Base-by-base conservation (phyloP, 2,329 filamentous ascomycete genomes). In the Pseudogymnoascus pannorum region DNA sequence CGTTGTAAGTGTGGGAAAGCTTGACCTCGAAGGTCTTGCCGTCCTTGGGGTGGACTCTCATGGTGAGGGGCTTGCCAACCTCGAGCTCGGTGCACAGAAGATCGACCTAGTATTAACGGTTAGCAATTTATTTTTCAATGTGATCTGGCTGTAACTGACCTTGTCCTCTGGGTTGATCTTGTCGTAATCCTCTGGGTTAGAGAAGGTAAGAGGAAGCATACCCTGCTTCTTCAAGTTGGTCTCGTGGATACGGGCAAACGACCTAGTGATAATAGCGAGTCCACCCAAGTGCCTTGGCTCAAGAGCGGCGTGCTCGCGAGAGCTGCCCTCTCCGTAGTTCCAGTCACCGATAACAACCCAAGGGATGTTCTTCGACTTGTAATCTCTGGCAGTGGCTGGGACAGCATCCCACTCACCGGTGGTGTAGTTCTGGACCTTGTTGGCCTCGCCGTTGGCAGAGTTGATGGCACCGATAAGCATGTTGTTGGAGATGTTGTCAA, bases 161-260 rank as follows among this genome's bases (percentile, higher is more conserved):
- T 88, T 92, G 83, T 96, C 94, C 64, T 94, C 87, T 68, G 92
- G 89, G 75, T 88, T 86, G 77, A 99, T 92, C 85, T 91, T 96
- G 77, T 99, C 94, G 78, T 99, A 99, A 78, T 99, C 94, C 75
- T 88, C 93, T 62, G 93, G 93, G 75, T 97, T 87, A 62, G 86
- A 79, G 81, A 99, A 99, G 71, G 92, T 97, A 68, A 99, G 85
- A 72, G 94, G 94, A 80, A 99, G 89, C 93, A 99, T 97, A 79
- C 94, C 94, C 86, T 99, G 94, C 88, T 99, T 99, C 91, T 99
- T 99, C 82, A 99, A 80, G 86, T 99, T 99, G 82, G 94, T 99
- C 85, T 99, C 94, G 85, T 99, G 94, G 74, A 99, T 99, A 89
- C 94, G 94, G 73, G 94, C 94, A 75, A 99, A 99, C 67, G 86